Evolutionary conservation across 164 flowering plant genomes (phyloP), one percentile per base, ranked within the genome.

Genomic region (Berberis vulgaris): DNA sequence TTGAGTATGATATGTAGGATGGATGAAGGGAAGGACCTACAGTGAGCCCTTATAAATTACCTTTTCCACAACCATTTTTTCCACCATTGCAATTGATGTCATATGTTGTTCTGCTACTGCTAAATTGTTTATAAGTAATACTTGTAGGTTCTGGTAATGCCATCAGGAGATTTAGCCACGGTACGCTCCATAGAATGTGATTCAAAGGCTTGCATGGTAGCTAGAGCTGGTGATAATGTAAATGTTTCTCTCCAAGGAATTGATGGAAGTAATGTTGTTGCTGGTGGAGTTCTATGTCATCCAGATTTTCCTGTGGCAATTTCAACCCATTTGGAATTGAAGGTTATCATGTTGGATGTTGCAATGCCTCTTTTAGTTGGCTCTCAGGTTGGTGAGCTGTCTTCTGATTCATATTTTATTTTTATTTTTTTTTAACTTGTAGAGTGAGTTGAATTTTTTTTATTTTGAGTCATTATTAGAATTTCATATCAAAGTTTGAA

Each of bases 221-320:
- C 94, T 60, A 83, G 92, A 74, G 96, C 99, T 58, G 97, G 99
- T 63, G 97, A 95, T 75, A 95, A 78, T 73, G 91, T 95, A 38
- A 78, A 83, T 67, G 82, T 87, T 54, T 68, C 67, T 68, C 75
- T 95, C 56, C 89, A 85, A 74, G 96, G 96, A 55, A 76, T 91
- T 71, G 97, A 95, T 70, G 82, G 44, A 57, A 74, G 56, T 69
- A 54, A 73, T 45, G 80, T 95, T 57, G 77, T 70, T 65, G 77
- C 96, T 70, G 97, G 97, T 0, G 92, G 87, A 57, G 96, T 95
- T 8, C 74, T 95, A n/a, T 95, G 99, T 60, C 99, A 95, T 69
- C 99, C 96, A 58, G 88, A 87, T 75, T 95, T 78, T 54, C 97
- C 99, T 2, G 86, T 91, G 70, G 72, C 82, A 26, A 69, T 83